Evolutionary conservation across 805 yeast species (phyloP).

Genomic region (Saccharomyces eubayanus): DNA sequence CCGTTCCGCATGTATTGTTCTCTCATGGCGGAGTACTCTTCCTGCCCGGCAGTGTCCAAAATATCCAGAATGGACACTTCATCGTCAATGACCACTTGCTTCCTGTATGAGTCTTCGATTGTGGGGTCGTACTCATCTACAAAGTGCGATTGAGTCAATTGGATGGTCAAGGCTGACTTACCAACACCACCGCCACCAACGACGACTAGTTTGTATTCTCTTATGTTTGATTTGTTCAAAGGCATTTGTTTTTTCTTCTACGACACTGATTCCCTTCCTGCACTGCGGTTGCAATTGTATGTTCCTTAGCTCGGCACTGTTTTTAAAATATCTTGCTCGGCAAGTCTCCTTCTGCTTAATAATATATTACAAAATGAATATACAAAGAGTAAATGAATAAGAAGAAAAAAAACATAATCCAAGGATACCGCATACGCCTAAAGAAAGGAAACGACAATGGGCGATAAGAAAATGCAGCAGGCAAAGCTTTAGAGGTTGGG

Average conservation of each 20-base stretch:
- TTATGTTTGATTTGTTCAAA: constrained; percentile 29
- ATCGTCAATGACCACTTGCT: constrained; percentile 72
- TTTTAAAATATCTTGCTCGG: background rate
- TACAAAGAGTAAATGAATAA: background rate
- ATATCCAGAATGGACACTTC: constrained; percentile 72
- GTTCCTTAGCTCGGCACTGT: no score
- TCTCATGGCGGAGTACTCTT: constrained; percentile 83
- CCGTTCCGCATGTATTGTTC: constrained; percentile 93
- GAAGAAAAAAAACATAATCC: background rate
- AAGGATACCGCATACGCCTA: background rate
- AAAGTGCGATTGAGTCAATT: constrained; percentile 85
- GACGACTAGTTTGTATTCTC: constrained; percentile 85
- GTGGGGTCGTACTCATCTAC: constrained; percentile 97
- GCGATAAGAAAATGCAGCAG: background rate
- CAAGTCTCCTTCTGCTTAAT: background rate
- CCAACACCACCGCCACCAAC: constrained; percentile 99
- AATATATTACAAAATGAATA: background rate
- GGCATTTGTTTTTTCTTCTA: constrained; percentile 6
- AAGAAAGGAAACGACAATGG: background rate
- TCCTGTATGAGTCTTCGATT: constrained; percentile 82
- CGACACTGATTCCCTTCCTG: no score
- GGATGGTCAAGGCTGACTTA: constrained; percentile 88
- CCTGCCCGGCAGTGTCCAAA: constrained; percentile 95
- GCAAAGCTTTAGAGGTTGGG: background rate
- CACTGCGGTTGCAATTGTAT: no score